Evolutionary conservation across 2,329 filamentous ascomycete genomes (phyloP).

Genomic region (Paracoccidioides lutzii): DNA sequence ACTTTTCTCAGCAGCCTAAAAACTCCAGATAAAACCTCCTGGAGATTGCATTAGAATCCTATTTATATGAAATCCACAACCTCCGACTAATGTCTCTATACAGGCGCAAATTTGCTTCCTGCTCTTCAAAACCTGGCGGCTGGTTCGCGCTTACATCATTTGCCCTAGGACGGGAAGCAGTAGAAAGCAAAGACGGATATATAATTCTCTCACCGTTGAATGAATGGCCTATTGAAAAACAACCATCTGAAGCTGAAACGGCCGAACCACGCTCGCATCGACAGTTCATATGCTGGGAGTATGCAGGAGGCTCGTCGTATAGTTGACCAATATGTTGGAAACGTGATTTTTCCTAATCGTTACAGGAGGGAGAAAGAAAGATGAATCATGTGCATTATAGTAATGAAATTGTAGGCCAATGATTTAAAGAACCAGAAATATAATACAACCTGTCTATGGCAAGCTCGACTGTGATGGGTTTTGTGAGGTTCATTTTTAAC

Average conservation of each 20-base stretch:
- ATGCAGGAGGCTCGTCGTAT: constrained; percentile 19
- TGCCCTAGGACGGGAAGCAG: constrained; percentile 23
- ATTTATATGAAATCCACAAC: not conserved
- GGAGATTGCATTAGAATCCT: too few species aligned
- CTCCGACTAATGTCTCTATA: not conserved
- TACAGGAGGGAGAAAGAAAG: not conserved
- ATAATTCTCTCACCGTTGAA: constrained; percentile 16
- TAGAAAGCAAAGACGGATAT: constrained; percentile 30
- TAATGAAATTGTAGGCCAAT: not conserved
- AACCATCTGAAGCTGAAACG: not conserved
- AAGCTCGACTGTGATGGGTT: too few species aligned
- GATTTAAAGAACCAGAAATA: not conserved
- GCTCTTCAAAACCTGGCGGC: constrained; percentile 3
- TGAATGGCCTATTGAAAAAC: constrained; percentile 2
- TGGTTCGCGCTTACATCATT: constrained; percentile 27
- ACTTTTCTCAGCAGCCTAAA: too few species aligned
- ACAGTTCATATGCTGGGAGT: constrained; percentile 29
- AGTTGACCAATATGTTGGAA: not conserved
- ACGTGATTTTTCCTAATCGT: not conserved
- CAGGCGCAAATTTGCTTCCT: constrained; percentile 4
- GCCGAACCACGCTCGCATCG: not conserved
- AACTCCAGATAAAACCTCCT: too few species aligned
- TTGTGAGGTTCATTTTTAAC: too few species aligned
- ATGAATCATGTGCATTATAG: not conserved
- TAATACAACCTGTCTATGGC: too few species aligned